Percentiles rank a stretch among this genome's conserved stretches.
These are phyloP conservation scores for Suhomyces wounanorum DNA, from an alignment of 1,139 yeast genomes.

Conservation along the genomic window DNA sequence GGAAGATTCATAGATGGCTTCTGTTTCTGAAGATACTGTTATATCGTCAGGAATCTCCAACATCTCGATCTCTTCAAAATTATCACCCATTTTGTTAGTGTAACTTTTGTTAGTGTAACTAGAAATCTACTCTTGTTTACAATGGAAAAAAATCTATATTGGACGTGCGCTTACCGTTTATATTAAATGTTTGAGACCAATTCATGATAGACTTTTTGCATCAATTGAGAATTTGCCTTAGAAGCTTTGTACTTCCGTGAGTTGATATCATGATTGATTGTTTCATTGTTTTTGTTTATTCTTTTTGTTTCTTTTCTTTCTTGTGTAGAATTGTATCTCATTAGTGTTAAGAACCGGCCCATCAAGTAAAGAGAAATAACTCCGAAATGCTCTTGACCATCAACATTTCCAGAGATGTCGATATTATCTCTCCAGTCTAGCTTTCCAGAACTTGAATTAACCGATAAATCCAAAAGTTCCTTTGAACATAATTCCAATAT, in stretches of 20 bases:
- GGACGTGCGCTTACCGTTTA: conserved; percentile 6
- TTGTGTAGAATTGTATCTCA: not conserved
- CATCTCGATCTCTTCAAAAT: conserved; percentile 48
- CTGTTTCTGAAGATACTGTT: conserved; percentile 32
- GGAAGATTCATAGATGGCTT: conserved; percentile 29
- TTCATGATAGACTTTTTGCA: conserved; percentile 8
- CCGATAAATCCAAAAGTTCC: conserved; percentile 2
- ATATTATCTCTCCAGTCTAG: conserved; percentile 10
- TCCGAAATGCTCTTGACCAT: conserved; percentile 8
- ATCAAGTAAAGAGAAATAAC: conserved; percentile 4
- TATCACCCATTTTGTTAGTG: conserved; percentile 5
- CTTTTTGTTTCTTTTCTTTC: not conserved
- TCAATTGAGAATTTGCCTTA: conserved; percentile 1
- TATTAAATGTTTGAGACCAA: not conserved
- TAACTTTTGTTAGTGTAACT: not conserved
- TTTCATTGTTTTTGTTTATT: not conserved
- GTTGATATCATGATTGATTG: not conserved
- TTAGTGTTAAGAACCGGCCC: conserved; percentile 3
- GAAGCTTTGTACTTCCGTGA: conserved; percentile 4
- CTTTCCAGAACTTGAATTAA: not conserved
- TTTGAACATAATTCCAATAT: not conserved
- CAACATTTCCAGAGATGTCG: conserved; percentile 5
- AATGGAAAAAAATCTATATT: conserved; percentile 2
- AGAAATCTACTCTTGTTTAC: conserved; percentile 5
- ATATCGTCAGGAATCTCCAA: conserved; percentile 43